A percentile compares a stretch with the other conserved stretches of the same genome.
Conservation (phyloP, 768 basidiomycete genomes). For the Mrakia frigida region DNA sequence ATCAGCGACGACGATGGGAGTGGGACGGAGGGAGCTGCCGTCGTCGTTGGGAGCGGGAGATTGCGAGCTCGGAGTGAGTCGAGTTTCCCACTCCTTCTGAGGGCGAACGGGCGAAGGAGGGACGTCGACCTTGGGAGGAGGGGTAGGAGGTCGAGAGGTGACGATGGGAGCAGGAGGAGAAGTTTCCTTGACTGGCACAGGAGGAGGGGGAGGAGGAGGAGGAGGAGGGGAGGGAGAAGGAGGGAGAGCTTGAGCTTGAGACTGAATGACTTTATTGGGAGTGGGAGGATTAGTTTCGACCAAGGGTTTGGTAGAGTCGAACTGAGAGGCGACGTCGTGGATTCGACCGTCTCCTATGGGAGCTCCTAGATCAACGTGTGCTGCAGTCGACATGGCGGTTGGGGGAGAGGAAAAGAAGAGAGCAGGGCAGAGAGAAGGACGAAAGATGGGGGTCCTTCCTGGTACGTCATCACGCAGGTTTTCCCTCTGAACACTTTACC, state of each 20-base stretch:
- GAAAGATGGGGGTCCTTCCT: background rate
- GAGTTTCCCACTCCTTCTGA: background rate
- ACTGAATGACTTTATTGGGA: background rate
- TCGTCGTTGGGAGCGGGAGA: background rate
- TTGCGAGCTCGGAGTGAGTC: background rate
- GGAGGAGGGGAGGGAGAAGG: background rate
- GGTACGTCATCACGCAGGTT: background rate
- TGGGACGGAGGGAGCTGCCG: background rate
- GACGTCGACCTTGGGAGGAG: background rate
- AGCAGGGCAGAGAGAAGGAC: background rate
- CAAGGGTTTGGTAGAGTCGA: background rate
- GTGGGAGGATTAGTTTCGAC: background rate
- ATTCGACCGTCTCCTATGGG: background rate
- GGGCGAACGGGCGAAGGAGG: background rate
- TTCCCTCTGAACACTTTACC: background rate
- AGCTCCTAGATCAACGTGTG: background rate
- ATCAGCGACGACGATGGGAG: background rate
- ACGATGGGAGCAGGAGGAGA: background rate
- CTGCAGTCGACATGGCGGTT: background rate
- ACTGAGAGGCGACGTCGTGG: background rate
- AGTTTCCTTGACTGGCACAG: background rate
- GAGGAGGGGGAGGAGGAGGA: background rate
- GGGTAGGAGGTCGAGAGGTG: background rate
- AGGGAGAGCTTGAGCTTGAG: background rate
- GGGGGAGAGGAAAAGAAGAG: background rate